phyloP scores from a whole-genome alignment of 164 flowering plant genomes.

The Annona cherimola region DNA sequence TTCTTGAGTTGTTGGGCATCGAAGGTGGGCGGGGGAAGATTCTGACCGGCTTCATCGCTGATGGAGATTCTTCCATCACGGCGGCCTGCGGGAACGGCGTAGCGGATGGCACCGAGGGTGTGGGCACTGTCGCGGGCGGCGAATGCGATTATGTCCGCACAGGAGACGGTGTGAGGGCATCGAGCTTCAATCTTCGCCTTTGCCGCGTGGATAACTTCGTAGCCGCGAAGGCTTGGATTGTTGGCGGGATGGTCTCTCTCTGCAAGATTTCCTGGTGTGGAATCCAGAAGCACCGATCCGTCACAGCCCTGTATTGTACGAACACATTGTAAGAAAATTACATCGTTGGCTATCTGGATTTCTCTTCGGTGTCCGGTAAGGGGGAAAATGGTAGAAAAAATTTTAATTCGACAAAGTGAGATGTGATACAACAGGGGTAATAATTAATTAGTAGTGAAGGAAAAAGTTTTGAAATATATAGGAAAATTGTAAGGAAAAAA shows the following conservation, averaged over 20 bases:
- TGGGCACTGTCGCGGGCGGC: slow-evolving; percentile 51
- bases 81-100: slow-evolving; percentile 38
- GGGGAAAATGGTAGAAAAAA: no score
- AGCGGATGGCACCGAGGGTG: slow-evolving; percentile 29
- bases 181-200: slow-evolving; percentile 37
- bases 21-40: slow-evolving; percentile 4
- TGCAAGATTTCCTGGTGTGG: slow-evolving; percentile 31
- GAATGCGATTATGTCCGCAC: slow-evolving; percentile 56
- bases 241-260: slow-evolving; percentile 37
- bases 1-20: background rate
- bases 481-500: no score
- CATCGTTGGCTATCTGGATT: no score
- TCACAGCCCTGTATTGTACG: slow-evolving; percentile 71
- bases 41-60: slow-evolving; percentile 10
- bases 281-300: slow-evolving; percentile 45
- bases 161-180: slow-evolving; percentile 51
- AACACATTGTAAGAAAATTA: no score
- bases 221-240: slow-evolving; percentile 43
- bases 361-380: no score
- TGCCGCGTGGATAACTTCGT: slow-evolving; percentile 51
- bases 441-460: no score
- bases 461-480: no score
- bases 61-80: slow-evolving; percentile 34
- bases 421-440: no score
- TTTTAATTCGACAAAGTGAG: no score